Percentiles rank a stretch among this genome's conserved stretches.
phyloP scores from a whole-genome alignment of 306 rosid species.

The Bauhinia variegata region DNA sequence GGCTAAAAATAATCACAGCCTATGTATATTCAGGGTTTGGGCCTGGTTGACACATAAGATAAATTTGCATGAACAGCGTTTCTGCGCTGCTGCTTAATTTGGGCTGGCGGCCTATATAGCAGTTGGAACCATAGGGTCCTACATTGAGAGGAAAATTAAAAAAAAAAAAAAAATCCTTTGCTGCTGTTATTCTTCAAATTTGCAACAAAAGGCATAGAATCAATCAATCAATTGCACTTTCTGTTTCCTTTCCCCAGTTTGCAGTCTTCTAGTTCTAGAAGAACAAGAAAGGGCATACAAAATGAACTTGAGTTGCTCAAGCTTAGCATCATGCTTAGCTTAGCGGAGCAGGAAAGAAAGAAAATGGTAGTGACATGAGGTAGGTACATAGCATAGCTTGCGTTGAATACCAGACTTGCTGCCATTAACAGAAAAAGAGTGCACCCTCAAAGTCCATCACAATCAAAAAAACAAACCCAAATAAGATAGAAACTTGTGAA shows the following conservation, averaged over 20 bases:
- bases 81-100: neutral
- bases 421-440: conserved; percentile 30
- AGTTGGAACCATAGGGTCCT: conserved; percentile 9
- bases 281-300: conserved; percentile 31
- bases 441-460: conserved; percentile 45
- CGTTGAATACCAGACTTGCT: conserved; percentile 29
- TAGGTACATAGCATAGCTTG: conserved; percentile 39
- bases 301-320: conserved; percentile 4
- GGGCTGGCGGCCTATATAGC: conserved; percentile 17
- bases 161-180: neutral
- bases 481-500: conserved; percentile 31
- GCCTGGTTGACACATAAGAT: neutral
- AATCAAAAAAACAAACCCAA: conserved; percentile 35
- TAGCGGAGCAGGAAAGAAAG: conserved; percentile 44
- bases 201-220: conserved; percentile 26
- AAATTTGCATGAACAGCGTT: no score
- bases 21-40: no score
- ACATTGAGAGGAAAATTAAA: neutral
- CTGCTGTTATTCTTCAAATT: conserved; percentile 23
- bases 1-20: no score
- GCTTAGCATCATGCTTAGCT: conserved; percentile 26
- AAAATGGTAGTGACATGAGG: conserved; percentile 32
- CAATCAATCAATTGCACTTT: no score
- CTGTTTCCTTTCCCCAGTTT: no score
- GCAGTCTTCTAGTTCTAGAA: conserved; percentile 14